phyloP scores from a whole-genome alignment of 164 flowering plant genomes.

The Umbilicus rupestris region DNA sequence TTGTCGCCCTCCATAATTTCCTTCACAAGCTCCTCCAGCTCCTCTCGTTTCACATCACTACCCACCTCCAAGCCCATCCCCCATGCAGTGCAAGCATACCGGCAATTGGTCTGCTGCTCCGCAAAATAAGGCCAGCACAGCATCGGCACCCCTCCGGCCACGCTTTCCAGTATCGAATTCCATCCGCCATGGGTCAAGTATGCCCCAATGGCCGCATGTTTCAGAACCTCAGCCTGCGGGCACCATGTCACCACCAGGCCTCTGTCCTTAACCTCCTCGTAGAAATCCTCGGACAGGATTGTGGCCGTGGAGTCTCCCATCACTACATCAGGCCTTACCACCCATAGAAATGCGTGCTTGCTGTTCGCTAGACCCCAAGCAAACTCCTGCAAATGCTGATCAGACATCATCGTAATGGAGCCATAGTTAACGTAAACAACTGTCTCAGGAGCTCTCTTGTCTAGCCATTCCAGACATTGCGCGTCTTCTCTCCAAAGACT shows the following conservation, averaged over 20 bases:
- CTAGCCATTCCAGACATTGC: slow-evolving; percentile 4
- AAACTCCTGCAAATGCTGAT: slow-evolving; percentile 7
- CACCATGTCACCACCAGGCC: neutral
- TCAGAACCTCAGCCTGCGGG: slow-evolving; percentile 4
- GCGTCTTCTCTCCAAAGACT: slow-evolving; percentile 9
- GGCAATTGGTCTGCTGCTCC: slow-evolving; percentile 6
- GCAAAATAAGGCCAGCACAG: slow-evolving; percentile 11
- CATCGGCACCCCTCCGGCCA: neutral
- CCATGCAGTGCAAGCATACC: slow-evolving; percentile 4
- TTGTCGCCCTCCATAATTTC: slow-evolving; percentile 8
- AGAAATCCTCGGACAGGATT: neutral
- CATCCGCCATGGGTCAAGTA: slow-evolving; percentile 6
- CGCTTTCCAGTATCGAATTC: slow-evolving; percentile 9
- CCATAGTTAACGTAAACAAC: slow-evolving; percentile 11
- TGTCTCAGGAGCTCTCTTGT: neutral
- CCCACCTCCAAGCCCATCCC: slow-evolving; percentile 6
- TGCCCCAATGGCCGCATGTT: neutral
- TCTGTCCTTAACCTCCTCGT: slow-evolving; percentile 7
- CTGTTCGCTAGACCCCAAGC: slow-evolving; percentile 11
- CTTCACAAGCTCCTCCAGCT: slow-evolving; percentile 5
- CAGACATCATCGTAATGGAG: neutral
- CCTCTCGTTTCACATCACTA: slow-evolving; percentile 6
- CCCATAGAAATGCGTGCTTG: slow-evolving; percentile 9
- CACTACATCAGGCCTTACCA: slow-evolving; percentile 6
- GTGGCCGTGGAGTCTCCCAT: neutral